Evolutionary conservation across 2,329 filamentous ascomycete genomes (phyloP).

Genomic region (Rhynchosporium graminicola): DNA sequence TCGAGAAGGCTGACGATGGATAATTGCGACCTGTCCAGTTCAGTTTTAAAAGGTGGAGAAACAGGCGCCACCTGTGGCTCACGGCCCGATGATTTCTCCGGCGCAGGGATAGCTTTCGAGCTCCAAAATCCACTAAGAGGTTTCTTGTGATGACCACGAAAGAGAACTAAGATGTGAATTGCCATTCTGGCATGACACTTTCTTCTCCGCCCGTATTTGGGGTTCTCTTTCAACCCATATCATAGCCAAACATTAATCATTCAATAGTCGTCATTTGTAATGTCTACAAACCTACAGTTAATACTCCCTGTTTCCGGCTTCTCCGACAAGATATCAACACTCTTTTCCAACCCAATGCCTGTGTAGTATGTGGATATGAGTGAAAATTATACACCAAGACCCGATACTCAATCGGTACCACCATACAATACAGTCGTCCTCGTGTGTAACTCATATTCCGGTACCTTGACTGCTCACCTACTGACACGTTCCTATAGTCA

Average conservation of each 20-base stretch:
- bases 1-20: constrained; percentile 8
- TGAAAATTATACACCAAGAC: constrained; percentile 44
- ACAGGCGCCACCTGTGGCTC: not conserved
- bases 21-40: constrained; percentile 19
- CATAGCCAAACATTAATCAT: no score
- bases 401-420: constrained; percentile 40
- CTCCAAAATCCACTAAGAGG: constrained; percentile 14
- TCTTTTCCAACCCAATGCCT: constrained; percentile 16
- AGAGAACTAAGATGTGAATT: not conserved
- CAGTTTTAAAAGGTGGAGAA: constrained; percentile 2
- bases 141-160: not conserved
- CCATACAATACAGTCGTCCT: constrained; percentile 38
- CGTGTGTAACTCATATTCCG: constrained; percentile 24
- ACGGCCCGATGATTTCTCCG: constrained; percentile 2
- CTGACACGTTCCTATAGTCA: constrained; percentile 44
- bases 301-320: constrained; percentile 19
- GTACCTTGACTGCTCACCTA: constrained; percentile 3
- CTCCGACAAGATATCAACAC: constrained; percentile 21
- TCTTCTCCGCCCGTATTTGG: no score
- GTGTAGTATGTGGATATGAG: constrained; percentile 41
- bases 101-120: not conserved
- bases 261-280: not conserved
- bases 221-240: no score
- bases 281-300: not conserved
- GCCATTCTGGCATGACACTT: no score